A percentile compares a stretch with the other conserved stretches of the same genome.
Conservation (phyloP, 169 alveolate genomes). For the Plasmodium gonderi region DNA sequence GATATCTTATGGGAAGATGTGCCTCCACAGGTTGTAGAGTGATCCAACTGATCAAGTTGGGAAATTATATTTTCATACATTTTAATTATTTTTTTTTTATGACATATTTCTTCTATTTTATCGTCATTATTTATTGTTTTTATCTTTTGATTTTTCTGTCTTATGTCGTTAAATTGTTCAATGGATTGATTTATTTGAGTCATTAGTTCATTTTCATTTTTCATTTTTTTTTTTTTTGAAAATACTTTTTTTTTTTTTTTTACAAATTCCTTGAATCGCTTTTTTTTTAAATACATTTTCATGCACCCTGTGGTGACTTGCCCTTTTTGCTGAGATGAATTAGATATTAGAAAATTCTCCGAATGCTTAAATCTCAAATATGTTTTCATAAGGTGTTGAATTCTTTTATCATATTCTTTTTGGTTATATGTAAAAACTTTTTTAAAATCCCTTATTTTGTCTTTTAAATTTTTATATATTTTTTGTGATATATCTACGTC, state of each 20-base stretch:
- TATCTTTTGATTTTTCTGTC: conserved; percentile 27
- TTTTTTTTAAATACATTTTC: conserved; percentile 36
- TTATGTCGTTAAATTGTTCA: conserved; percentile 10
- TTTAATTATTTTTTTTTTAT: conserved; percentile 42
- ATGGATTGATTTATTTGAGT: conserved; percentile 6
- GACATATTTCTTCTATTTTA: conserved; percentile 53
- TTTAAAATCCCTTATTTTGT: conserved; percentile 15
- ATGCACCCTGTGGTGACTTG: background rate
- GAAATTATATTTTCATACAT: conserved; percentile 42
- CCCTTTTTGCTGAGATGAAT: background rate
- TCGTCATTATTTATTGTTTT: conserved; percentile 26
- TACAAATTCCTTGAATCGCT: background rate
- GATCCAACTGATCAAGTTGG: conserved; percentile 8
- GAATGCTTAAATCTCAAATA: conserved; percentile 7
- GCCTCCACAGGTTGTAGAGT: background rate
- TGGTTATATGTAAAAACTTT: conserved; percentile 18
- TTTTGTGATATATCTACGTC: conserved; percentile 19
- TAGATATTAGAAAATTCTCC: background rate
- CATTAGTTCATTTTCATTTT: background rate
- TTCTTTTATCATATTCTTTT: conserved; percentile 18
- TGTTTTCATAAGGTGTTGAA: conserved; percentile 11
- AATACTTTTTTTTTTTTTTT: background rate
- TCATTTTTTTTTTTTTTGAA: background rate
- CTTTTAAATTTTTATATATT: background rate
- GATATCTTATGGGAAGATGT: background rate